Conservation (phyloP, 306 rosid species). For the Quercus robur region DNA sequence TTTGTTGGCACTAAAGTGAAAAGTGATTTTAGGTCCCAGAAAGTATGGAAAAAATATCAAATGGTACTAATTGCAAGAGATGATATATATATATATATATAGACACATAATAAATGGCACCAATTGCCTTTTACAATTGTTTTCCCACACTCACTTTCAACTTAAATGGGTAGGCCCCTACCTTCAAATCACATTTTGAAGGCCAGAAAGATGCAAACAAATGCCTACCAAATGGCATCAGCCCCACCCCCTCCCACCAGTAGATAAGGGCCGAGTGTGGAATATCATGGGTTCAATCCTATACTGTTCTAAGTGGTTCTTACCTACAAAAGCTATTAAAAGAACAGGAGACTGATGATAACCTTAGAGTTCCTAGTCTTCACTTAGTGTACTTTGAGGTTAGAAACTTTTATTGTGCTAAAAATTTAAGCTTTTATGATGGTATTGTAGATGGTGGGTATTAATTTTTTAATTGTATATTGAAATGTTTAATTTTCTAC, state of each 20-base stretch:
- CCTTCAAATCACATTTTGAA: too few species aligned
- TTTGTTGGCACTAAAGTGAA: too few species aligned
- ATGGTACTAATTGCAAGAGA: too few species aligned
- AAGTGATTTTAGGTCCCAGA: too few species aligned
- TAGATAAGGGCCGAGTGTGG: not conserved
- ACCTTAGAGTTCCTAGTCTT: slow-evolving; percentile 1
- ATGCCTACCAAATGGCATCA: not conserved
- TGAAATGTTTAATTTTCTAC: slow-evolving; percentile 25
- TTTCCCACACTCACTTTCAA: too few species aligned
- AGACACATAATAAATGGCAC: too few species aligned
- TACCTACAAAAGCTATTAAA: not conserved
- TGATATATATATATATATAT: too few species aligned
- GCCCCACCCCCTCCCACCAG: not conserved
- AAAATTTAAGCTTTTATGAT: not conserved
- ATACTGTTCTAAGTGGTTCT: not conserved
- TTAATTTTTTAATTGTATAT: slow-evolving; percentile 17
- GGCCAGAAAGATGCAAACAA: too few species aligned
- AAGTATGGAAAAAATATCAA: too few species aligned
- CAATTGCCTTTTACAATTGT: too few species aligned
- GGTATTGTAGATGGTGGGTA: slow-evolving; percentile 5
- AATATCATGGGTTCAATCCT: not conserved
- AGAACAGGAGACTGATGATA: not conserved
- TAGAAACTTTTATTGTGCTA: not conserved
- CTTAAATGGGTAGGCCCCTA: too few species aligned
- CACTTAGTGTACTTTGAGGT: slow-evolving; percentile 5